phyloP scores from a whole-genome alignment of 345 rosid genomes.

The Salix arbutifolia region DNA sequence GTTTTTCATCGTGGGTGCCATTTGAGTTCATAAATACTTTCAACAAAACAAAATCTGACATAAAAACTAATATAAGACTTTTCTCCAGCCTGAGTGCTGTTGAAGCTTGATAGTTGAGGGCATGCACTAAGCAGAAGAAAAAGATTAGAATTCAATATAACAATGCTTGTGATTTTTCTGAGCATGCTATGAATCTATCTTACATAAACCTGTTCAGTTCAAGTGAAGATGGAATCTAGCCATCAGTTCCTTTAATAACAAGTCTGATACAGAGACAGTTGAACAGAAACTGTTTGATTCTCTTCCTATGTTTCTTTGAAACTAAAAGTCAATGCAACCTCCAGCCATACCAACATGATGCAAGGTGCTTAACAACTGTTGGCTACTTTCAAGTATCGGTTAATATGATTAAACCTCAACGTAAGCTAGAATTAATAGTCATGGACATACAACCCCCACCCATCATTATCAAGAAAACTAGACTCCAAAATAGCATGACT shows the following conservation, averaged over 20 bases:
- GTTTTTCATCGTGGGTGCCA: not conserved
- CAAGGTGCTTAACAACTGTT: not conserved
- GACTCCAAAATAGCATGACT: not conserved
- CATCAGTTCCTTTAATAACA: not conserved
- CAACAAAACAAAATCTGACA: not conserved
- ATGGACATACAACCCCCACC: not conserved
- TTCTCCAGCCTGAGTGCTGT: not conserved
- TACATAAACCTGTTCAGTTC: not conserved
- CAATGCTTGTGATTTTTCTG: not conserved
- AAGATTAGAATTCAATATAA: not conserved
- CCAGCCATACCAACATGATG: not conserved
- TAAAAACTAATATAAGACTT: not conserved
- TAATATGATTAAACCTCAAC: not conserved
- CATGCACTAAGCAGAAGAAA: not conserved
- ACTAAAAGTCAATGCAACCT: not conserved
- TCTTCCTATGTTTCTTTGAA: not conserved
- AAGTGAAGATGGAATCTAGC: not conserved
- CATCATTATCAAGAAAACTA: not conserved
- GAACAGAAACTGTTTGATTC: not conserved
- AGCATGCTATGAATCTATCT: not conserved
- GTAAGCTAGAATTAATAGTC: not conserved
- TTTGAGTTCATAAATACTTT: not conserved
- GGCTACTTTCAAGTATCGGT: not conserved
- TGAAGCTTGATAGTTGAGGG: not conserved
- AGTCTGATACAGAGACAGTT: not conserved